Evolutionary conservation across 257 asterid species (phyloP).

Genomic region (Cynanchum wilfordii): DNA sequence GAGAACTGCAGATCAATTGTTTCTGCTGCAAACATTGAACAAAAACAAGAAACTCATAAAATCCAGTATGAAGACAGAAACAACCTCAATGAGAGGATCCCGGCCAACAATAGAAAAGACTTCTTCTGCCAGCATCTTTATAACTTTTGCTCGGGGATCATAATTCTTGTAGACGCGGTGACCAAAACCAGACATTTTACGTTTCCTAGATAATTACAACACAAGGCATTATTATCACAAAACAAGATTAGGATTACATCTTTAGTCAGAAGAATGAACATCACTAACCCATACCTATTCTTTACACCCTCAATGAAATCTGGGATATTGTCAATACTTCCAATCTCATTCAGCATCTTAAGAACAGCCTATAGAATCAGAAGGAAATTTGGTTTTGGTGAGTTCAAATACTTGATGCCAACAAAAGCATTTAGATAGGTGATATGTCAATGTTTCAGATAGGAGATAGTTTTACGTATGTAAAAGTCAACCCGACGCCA

Average conservation of each 20-base stretch:
- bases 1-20: background rate
- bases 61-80: background rate
- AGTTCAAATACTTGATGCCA: background rate
- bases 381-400: constrained; percentile 6
- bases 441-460: constrained; percentile 4
- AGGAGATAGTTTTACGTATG: background rate
- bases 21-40: background rate
- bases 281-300: constrained; percentile 47
- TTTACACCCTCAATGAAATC: constrained; percentile 96
- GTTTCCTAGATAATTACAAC: constrained; percentile 54
- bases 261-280: background rate
- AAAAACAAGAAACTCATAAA: background rate
- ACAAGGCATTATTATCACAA: constrained; percentile 5
- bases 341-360: constrained; percentile 96
- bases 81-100: constrained; percentile 97
- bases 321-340: constrained; percentile 79
- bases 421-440: background rate
- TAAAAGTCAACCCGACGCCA: background rate
- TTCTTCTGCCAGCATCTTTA: constrained; percentile 91
- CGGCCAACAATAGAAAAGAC: constrained; percentile 97
- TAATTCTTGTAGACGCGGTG: constrained; percentile 98
- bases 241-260: background rate
- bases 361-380: constrained; percentile 73
- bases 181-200: constrained; percentile 99
- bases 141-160: constrained; percentile 97